Base-by-base conservation (phyloP, 1,284 basidiomycete species). In the Heliocybe sulcata region DNA sequence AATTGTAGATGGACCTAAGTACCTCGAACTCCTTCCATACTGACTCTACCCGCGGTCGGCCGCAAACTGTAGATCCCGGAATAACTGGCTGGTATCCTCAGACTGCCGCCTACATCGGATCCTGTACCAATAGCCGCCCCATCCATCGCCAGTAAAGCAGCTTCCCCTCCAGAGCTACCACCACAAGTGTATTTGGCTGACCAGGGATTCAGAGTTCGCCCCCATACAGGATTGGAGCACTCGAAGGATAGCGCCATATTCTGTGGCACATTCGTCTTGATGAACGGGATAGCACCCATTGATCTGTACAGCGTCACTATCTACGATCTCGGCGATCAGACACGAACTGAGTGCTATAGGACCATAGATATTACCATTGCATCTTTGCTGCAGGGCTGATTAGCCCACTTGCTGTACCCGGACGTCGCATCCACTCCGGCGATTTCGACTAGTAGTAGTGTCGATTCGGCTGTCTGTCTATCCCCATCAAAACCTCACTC, bases 51-150 rank as follows among this genome's bases (percentile, higher is more conserved):
- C 54, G 67, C 50, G 10, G 76, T 80, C 2, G 93, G 89, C 67
- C 94, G 96, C 47, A 96, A 63, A 4, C 86, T 81, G 63, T 87
- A 95, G 29, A 90, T 76, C 0, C 94, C 94, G 58, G 86, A 90
- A 64, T 87, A 93, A 2, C 80, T 77, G 0, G 91, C 75, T 0
- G 94, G 94, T 55, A 95, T 94, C 14, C 94, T 75, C 57, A 85
- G 65, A 65, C 83, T 87, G 25, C 92, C 92, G 48, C 81, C 83
- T 60, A 92, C 80, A 65, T 94, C 92, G 9, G 78, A 81, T 1
- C 93, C 94, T 57, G 92, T 75, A 0, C 94, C 94, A 1, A 93
- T 65, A 0, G 83, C 82, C 2, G 84, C 79, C 3, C 89, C 92
- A 58, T 91, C 88, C 71, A 83, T 80, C 0, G 83, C 85, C 25